Evolutionary conservation across 306 rosid species (phyloP).

Genomic region (Pyrus communis): DNA sequence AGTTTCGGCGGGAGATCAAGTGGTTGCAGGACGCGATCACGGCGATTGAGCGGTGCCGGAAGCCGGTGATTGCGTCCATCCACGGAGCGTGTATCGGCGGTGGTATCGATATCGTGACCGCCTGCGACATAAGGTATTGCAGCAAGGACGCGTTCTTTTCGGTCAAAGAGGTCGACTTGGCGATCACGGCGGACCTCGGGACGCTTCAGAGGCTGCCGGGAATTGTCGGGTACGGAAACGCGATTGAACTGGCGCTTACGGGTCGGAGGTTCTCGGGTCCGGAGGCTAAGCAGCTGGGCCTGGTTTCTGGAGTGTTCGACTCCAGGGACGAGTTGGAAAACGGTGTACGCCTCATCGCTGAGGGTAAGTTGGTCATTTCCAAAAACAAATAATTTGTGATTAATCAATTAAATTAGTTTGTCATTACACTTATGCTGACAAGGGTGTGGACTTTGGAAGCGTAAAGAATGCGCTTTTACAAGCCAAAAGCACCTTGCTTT

Average conservation of each 20-base stretch:
- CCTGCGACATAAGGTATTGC: constrained; percentile 77
- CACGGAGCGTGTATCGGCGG: constrained; percentile 85
- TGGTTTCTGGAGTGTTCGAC: constrained; percentile 45
- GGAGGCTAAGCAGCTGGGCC: constrained; percentile 67
- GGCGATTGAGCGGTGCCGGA: constrained; percentile 76
- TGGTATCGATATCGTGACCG: constrained; percentile 62
- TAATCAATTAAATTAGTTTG: neutral
- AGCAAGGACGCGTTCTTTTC: constrained; percentile 69
- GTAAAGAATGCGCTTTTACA: too few species aligned
- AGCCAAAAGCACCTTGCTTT: too few species aligned
- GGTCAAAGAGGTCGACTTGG: constrained; percentile 82
- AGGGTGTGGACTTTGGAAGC: neutral
- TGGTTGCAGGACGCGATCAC: constrained; percentile 62
- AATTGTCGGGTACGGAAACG: constrained; percentile 68
- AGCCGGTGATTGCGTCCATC: constrained; percentile 70
- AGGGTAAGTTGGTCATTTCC: constrained; percentile 28
- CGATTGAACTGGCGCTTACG: constrained; percentile 75
- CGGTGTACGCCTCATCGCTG: constrained; percentile 39
- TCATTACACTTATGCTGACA: neutral
- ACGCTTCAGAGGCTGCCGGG: constrained; percentile 76
- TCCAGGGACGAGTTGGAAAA: constrained; percentile 42
- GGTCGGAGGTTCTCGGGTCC: constrained; percentile 63
- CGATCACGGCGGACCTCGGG: constrained; percentile 77
- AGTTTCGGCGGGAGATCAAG: constrained; percentile 53
- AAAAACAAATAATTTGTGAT: neutral